Base-by-base conservation (phyloP, 257 asterid genomes). In the Cinchona pubescens region DNA sequence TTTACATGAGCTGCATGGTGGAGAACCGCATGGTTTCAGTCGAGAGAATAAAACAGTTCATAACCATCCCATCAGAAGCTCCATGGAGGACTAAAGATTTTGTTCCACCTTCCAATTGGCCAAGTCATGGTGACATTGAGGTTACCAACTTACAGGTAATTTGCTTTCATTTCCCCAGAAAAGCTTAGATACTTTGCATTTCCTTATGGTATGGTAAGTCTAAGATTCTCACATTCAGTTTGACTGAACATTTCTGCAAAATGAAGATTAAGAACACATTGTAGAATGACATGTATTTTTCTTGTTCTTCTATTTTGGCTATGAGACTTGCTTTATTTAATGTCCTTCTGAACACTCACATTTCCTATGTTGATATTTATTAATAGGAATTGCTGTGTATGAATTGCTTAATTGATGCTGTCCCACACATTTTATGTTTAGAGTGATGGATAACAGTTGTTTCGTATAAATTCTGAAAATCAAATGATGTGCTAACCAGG, bases 1-100 rank as follows among this genome's bases (percentile, higher is more conserved):
- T 88, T 56, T 88, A 79, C 69, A 53, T 82, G 43, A 82, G 85
- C 49, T 89, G 87, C 69, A 19, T 46, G 25, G 73, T 90, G 53
- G 97, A 90, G 82, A 92, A 90, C 73, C 81, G 79, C 60, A 87
- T 92, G 94, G 93, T 92, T 51, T 90, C 97, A 0, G 96, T 90
- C 2, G 97, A 92, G 85, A 87, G 97, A 76, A 83, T 92, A 49
- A 86, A 85, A 75, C 96, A 92, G 25, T 92, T 89, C 74, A 82
- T 80, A 46, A 78, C 74, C 67, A 89, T 92, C 74, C 91, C 91
- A 25, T 78, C 92, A 0, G 97, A 92, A 77, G 94, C 97, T 42
- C 69, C 83, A 23, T 87, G 93, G 96, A 87, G 55, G 51, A 78
- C 61, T 61, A 19, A 75, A 2, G 86, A 85, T 18, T 64, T 63